Evolutionary conservation across 768 basidiomycete genomes (phyloP), one percentile per base, ranked within the genome.

Genomic region (Rhodotorula kratochvilovae): DNA sequence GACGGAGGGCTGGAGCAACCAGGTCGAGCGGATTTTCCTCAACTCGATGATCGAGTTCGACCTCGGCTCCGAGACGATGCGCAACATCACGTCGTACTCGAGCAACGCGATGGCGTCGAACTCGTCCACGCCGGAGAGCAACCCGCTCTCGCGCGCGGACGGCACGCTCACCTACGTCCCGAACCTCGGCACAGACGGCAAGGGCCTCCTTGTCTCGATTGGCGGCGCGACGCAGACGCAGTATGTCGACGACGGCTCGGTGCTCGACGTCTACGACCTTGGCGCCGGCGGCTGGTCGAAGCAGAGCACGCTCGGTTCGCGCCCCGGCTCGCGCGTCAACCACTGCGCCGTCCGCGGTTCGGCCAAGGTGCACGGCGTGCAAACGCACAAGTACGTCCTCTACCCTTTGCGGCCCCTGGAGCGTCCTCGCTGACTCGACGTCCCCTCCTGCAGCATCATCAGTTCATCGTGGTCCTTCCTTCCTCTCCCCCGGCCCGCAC

Each of bases 271-370:
- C 12, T 66, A 29, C 50, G 65, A 66, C 50, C 31, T 66, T 33
- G 65, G 76, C 27, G 54, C 66, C 6, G 29, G 19, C 0, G 73
- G 76, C 1, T 77, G 76, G 76, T 68, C 70, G 16, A 68, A 67
- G 33, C 76, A 77, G 42, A 42, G 56, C 11, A 74, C 72, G 15
- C 62, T 61, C 15, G 76, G 76, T 2, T 53, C 59, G 8, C 70
- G 68, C 19, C 43, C 72, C 35, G 60, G 55, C 7, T 31, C 68
- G 2, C 66, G 73, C 1, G 66, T 77, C 29, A 72, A 72, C 29
- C 76, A 77, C 46, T 77, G 76, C 63, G 66, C 68, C 16, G 73
- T 75, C 0, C 57, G 76, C 29, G 76, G 60, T 0, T 50, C 54
- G 0, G 76, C 73, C 25, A 70, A 73, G 29, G 73, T 77, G 33